These are phyloP conservation scores for Fusarium ambrosium DNA, from an alignment of 2,329 filamentous ascomycete genomes.

Conservation along the genomic window DNA sequence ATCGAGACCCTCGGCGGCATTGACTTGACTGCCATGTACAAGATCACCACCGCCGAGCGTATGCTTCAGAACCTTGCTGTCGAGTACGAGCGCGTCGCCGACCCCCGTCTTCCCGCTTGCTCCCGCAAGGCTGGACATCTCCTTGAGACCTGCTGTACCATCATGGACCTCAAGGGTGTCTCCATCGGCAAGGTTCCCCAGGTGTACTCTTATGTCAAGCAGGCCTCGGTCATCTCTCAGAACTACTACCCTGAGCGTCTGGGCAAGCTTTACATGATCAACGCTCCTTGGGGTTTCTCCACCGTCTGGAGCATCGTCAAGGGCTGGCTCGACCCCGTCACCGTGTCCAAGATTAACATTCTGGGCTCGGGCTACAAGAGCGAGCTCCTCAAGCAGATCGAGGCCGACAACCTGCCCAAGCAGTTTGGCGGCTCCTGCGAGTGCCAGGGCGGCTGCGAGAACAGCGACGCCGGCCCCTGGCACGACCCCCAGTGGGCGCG, in stretches of 20 bases:
- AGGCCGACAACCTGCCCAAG: slow-evolving; percentile 89
- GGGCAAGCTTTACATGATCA: slow-evolving; percentile 97
- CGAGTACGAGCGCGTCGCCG: slow-evolving; percentile 96
- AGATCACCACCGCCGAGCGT: slow-evolving; percentile 91
- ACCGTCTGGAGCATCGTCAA: slow-evolving; percentile 89
- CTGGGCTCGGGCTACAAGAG: slow-evolving; percentile 85
- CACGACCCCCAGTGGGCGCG: slow-evolving; percentile 76
- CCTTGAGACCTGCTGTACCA: slow-evolving; percentile 97
- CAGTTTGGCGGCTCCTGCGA: slow-evolving; percentile 87
- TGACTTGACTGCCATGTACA: slow-evolving; percentile 89
- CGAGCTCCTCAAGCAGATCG: slow-evolving; percentile 87
- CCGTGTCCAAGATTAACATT: slow-evolving; percentile 95
- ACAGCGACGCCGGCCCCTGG: slow-evolving; percentile 95
- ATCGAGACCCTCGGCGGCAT: slow-evolving; percentile 97
- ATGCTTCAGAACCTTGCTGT: slow-evolving; percentile 97
- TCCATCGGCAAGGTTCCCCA: slow-evolving; percentile 83
- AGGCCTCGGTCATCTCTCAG: slow-evolving; percentile 90
- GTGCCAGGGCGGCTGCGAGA: slow-evolving; percentile 84
- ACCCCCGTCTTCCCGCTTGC: slow-evolving; percentile 94
- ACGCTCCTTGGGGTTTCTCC: slow-evolving; percentile 96
- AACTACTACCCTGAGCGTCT: slow-evolving; percentile 99
- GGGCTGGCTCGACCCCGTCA: slow-evolving; percentile 96
- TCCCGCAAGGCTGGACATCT: slow-evolving; percentile 91
- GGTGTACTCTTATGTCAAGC: slow-evolving; percentile 89
- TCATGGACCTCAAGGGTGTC: slow-evolving; percentile 98